A percentile compares a stretch with the other conserved stretches of the same genome.
Evolutionary conservation across 106 monocot genomes (phyloP).

Genomic region (Allium cepa): DNA sequence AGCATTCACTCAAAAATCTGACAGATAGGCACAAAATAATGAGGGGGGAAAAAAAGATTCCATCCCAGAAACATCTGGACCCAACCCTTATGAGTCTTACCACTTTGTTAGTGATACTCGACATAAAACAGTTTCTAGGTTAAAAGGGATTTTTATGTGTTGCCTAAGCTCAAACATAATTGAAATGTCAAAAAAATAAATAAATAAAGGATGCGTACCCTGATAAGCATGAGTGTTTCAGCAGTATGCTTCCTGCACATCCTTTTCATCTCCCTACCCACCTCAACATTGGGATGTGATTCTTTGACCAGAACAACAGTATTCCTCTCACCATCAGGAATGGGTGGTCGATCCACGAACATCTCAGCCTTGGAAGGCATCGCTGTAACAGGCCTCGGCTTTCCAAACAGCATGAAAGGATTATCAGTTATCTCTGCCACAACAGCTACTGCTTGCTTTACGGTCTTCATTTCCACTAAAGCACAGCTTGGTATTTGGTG

Average conservation of each 20-base stretch:
- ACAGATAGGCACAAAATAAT: too few species aligned
- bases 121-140: too few species aligned
- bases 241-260: slow-evolving; percentile 34
- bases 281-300: slow-evolving; percentile 35
- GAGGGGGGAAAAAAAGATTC: too few species aligned
- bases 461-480: slow-evolving; percentile 69
- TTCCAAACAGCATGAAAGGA: slow-evolving; percentile 79
- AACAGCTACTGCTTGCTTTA: slow-evolving; percentile 33
- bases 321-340: slow-evolving; percentile 35
- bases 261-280: slow-evolving; percentile 34
- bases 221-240: slow-evolving; percentile 41
- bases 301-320: slow-evolving; percentile 30
- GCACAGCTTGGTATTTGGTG: slow-evolving; percentile 48
- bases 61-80: too few species aligned
- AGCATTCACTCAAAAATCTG: too few species aligned
- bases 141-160: too few species aligned
- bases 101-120: too few species aligned
- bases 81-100: too few species aligned
- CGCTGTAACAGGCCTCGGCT: slow-evolving; percentile 67
- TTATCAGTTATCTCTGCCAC: slow-evolving; percentile 31
- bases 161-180: too few species aligned
- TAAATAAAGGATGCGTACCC: slow-evolving; percentile 22
- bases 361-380: slow-evolving; percentile 40
- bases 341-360: slow-evolving; percentile 58
- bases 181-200: too few species aligned